Conservation (phyloP, 2,329 filamentous ascomycete genomes). For the Aspergillus jensenii region DNA sequence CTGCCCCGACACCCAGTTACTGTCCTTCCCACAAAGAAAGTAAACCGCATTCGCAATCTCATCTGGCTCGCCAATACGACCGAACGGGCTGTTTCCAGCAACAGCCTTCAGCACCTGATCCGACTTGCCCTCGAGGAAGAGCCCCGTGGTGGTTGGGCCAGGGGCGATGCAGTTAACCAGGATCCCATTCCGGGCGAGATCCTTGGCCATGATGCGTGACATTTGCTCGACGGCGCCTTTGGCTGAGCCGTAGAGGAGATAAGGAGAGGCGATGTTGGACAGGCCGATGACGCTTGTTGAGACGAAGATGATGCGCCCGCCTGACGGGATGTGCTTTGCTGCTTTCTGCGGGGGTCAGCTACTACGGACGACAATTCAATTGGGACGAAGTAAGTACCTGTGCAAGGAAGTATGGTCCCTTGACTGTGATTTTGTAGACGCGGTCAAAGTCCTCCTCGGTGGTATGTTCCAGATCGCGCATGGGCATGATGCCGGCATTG, state of each 20-base stretch:
- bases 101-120: slow-evolving; percentile 48
- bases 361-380: not conserved
- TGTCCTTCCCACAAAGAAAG: slow-evolving; percentile 45
- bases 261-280: slow-evolving; percentile 45
- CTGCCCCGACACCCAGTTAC: slow-evolving; percentile 49
- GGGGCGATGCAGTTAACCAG: slow-evolving; percentile 54
- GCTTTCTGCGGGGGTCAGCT: slow-evolving; percentile 33
- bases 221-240: slow-evolving; percentile 64
- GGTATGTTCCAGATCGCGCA: slow-evolving; percentile 51
- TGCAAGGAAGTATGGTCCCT: slow-evolving; percentile 56
- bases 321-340: slow-evolving; percentile 51
- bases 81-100: slow-evolving; percentile 44
- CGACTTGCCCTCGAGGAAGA: slow-evolving; percentile 54
- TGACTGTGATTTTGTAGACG: slow-evolving; percentile 56
- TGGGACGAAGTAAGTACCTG: slow-evolving; percentile 5
- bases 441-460: slow-evolving; percentile 54
- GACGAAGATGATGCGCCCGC: slow-evolving; percentile 54
- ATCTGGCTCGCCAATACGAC: slow-evolving; percentile 49
- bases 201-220: slow-evolving; percentile 55
- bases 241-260: slow-evolving; percentile 55
- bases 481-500: slow-evolving; percentile 55
- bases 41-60: slow-evolving; percentile 51
- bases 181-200: slow-evolving; percentile 54
- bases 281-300: slow-evolving; percentile 45
- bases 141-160: slow-evolving; percentile 56